Evolutionary conservation across 768 basidiomycete genomes (phyloP).

Genomic region (Plicaturopsis crispa): DNA sequence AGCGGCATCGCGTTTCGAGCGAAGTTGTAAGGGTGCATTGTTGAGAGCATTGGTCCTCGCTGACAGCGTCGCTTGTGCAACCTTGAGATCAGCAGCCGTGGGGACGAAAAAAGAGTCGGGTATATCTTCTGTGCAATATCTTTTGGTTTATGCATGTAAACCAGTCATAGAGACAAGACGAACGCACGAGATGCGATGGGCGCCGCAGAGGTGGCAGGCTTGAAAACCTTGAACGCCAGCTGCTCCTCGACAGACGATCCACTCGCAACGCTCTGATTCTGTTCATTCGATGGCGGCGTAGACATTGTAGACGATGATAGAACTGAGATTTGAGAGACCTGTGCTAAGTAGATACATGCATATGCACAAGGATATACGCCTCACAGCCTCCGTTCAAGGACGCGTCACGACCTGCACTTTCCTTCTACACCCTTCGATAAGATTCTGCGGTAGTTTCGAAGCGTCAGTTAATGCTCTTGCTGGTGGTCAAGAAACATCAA

Average conservation of each 20-base stretch:
- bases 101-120: conserved; percentile 74
- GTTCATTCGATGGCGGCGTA: too few species aligned
- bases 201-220: conserved; percentile 26
- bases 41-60: conserved; percentile 55
- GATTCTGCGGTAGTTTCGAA: too few species aligned
- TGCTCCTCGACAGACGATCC: conserved; percentile 3
- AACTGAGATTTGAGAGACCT: conserved; percentile 8
- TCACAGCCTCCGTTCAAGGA: neutral
- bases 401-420: too few species aligned
- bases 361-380: conserved; percentile 3
- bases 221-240: conserved; percentile 41
- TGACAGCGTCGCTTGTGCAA: conserved; percentile 53
- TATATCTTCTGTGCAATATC: conserved; percentile 37
- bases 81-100: conserved; percentile 61
- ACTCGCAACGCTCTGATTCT: too few species aligned
- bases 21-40: conserved; percentile 66
- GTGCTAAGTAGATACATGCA: conserved; percentile 4
- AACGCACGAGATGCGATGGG: too few species aligned
- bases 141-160: too few species aligned
- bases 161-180: too few species aligned
- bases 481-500: too few species aligned
- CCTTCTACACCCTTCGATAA: too few species aligned
- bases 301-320: conserved; percentile 9
- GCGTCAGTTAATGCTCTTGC: too few species aligned
- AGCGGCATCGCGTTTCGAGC: conserved; percentile 53